Percentiles rank a stretch among this genome's conserved stretches.
Evolutionary conservation across 352 stramenopile species (phyloP).

Genomic region (Thalassiosira mediterranea): DNA sequence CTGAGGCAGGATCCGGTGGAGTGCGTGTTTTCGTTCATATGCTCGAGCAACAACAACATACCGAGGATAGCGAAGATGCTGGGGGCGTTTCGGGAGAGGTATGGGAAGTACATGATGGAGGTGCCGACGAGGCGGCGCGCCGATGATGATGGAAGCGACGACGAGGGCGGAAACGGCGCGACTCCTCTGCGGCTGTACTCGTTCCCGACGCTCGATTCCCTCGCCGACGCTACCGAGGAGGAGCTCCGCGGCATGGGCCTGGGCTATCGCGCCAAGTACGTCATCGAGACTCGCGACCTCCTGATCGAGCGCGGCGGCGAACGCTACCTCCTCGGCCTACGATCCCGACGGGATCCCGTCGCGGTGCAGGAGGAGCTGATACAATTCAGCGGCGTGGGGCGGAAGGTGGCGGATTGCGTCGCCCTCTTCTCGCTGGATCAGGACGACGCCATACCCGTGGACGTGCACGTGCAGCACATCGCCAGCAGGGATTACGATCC

Average conservation of each 20-base stretch:
- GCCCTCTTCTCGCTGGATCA: slow-evolving; percentile 95
- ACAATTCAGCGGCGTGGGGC: slow-evolving; percentile 87
- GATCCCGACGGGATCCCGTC: slow-evolving; percentile 45
- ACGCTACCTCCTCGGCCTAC: slow-evolving; percentile 80
- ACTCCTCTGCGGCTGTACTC: slow-evolving; percentile 85
- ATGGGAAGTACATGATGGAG: slow-evolving; percentile 85
- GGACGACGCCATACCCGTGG: slow-evolving; percentile 92
- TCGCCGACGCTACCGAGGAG: slow-evolving; percentile 86
- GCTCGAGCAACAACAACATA: slow-evolving; percentile 99
- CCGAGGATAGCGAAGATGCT: slow-evolving; percentile 94
- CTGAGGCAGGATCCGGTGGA: slow-evolving; percentile 94
- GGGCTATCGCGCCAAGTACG: slow-evolving; percentile 89
- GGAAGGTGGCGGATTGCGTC: slow-evolving; percentile 97
- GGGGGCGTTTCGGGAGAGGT: slow-evolving; percentile 87
- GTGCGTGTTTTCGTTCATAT: slow-evolving; percentile 97
- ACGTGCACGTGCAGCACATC: slow-evolving; percentile 97
- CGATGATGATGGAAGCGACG: too few relatives aligned
- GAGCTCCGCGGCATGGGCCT: slow-evolving; percentile 88
- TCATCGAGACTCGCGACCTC: slow-evolving; percentile 87
- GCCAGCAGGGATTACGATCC: slow-evolving; percentile 88
- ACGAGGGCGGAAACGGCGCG: not conserved
- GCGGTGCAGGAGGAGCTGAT: slow-evolving; percentile 75
- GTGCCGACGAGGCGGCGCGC: slow-evolving; percentile 18
- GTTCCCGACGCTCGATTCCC: slow-evolving; percentile 89
- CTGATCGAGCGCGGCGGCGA: slow-evolving; percentile 82